Evolutionary conservation across 495 filamentous ascomycete species (phyloP).

Genomic region (Podospora tetraspora): DNA sequence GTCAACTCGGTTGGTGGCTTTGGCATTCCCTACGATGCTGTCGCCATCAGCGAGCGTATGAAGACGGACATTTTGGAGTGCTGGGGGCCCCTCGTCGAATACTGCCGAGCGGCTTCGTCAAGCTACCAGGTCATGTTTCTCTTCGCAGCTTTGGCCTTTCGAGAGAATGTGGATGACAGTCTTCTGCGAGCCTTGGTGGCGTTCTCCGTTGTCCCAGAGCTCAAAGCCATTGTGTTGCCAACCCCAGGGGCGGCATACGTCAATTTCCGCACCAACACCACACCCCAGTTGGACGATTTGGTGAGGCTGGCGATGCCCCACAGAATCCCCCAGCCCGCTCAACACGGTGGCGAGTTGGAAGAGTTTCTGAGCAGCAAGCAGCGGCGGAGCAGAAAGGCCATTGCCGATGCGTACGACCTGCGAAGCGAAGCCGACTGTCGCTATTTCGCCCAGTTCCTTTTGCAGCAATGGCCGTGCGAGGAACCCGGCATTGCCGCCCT

Average conservation of each 20-base stretch:
- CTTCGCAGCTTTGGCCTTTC: slow-evolving; percentile 30
- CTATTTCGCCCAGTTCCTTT: slow-evolving; percentile 24
- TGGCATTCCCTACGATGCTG: slow-evolving; percentile 11
- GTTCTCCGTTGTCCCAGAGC: slow-evolving; percentile 25
- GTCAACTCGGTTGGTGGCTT: slow-evolving; percentile 36
- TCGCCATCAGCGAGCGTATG: slow-evolving; percentile 23
- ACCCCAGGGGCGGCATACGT: slow-evolving; percentile 19
- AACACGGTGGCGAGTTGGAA: slow-evolving; percentile 15
- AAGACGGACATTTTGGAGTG: slow-evolving; percentile 30
- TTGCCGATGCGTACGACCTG: slow-evolving; percentile 23
- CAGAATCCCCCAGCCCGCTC: slow-evolving; percentile 16
- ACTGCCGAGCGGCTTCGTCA: slow-evolving; percentile 20
- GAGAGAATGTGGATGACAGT: slow-evolving; percentile 28
- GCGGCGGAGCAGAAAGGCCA: slow-evolving; percentile 19
- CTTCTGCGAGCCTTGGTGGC: slow-evolving; percentile 28
- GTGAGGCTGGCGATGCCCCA: slow-evolving; percentile 21
- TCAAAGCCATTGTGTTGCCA: slow-evolving; percentile 28
- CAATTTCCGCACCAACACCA: slow-evolving; percentile 26
- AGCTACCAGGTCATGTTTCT: slow-evolving; percentile 26
- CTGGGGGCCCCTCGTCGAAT: slow-evolving; percentile 36
- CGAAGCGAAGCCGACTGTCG: slow-evolving; percentile 24
- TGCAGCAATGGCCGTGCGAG: slow-evolving; percentile 34
- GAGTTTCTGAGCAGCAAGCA: slow-evolving; percentile 23
- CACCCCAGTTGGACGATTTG: slow-evolving; percentile 28
- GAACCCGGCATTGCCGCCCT: slow-evolving; percentile 17